These are phyloP conservation scores for Gigaspora rosea DNA, from an alignment of 192 early-diverging fungal species.

Conservation along the genomic window DNA sequence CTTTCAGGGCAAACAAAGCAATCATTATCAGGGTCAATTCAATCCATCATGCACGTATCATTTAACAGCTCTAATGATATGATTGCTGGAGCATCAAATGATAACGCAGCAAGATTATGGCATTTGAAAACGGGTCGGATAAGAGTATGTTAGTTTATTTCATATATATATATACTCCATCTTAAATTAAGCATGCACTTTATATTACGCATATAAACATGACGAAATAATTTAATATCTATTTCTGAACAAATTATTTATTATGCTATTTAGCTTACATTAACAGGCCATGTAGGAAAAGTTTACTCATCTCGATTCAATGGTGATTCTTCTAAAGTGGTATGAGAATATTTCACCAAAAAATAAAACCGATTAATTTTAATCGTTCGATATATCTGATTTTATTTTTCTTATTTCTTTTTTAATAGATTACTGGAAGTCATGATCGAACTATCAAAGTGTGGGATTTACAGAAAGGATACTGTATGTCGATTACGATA, in stretches of 20 bases:
- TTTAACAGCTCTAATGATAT: constrained; percentile 73
- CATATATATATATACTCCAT: background rate
- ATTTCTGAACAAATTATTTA: background rate
- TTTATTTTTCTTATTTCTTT: background rate
- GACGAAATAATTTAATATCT: background rate
- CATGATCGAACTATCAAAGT: constrained; percentile 96
- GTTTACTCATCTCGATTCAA: constrained; percentile 88
- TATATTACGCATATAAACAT: background rate
- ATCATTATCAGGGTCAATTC: constrained; percentile 79
- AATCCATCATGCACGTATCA: constrained; percentile 80
- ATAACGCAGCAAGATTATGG: constrained; percentile 90
- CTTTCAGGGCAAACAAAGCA: constrained; percentile 12
- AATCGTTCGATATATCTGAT: background rate
- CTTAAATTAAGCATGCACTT: background rate
- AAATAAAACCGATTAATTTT: no score
- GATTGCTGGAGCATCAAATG: constrained; percentile 83
- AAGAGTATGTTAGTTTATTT: constrained; percentile 47
- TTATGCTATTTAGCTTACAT: constrained; percentile 67
- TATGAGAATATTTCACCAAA: constrained; percentile 34
- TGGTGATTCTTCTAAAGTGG: constrained; percentile 74
- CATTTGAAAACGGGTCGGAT: constrained; percentile 72
- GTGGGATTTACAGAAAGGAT: constrained; percentile 91
- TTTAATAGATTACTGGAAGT: constrained; percentile 76
- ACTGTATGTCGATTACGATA: constrained; percentile 58
- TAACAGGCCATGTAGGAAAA: constrained; percentile 94